These are phyloP conservation scores for Penicillium carneum DNA, from an alignment of 2,329 filamentous ascomycete genomes.

Conservation along the genomic window DNA sequence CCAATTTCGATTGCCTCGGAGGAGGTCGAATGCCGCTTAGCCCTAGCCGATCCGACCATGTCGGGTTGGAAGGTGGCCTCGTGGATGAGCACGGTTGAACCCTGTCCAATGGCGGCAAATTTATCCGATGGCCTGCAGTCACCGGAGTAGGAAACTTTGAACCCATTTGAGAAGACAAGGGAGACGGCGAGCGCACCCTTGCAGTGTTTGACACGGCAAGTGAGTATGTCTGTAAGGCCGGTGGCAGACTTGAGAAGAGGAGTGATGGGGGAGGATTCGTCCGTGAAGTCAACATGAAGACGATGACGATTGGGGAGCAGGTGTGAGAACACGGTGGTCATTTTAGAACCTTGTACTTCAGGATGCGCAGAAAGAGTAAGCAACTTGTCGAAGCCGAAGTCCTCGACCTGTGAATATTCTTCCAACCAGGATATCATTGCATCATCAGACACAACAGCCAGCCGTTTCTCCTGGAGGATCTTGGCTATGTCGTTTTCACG, in stretches of 20 bases:
- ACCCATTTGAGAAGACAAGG: constrained; percentile 77
- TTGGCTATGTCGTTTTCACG: constrained; percentile 47
- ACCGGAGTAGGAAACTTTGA: constrained; percentile 91
- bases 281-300: constrained; percentile 38
- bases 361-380: constrained; percentile 57
- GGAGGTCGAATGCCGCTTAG: constrained; percentile 91
- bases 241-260: constrained; percentile 59
- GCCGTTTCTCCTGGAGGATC: constrained; percentile 50
- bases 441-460: constrained; percentile 73
- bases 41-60: constrained; percentile 75
- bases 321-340: constrained; percentile 41
- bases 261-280: constrained; percentile 39
- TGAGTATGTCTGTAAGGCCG: constrained; percentile 71
- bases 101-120: constrained; percentile 75
- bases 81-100: constrained; percentile 85
- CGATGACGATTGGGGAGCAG: constrained; percentile 37
- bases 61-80: constrained; percentile 96
- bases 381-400: constrained; percentile 71
- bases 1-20: constrained; percentile 83
- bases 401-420: constrained; percentile 80
- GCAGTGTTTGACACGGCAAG: constrained; percentile 78
- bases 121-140: constrained; percentile 80
- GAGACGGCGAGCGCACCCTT: constrained; percentile 76
- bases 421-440: constrained; percentile 78
- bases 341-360: constrained; percentile 26